Conservation (phyloP, 352 stramenopile genomes). For the Phytopythium aichiense region DNA sequence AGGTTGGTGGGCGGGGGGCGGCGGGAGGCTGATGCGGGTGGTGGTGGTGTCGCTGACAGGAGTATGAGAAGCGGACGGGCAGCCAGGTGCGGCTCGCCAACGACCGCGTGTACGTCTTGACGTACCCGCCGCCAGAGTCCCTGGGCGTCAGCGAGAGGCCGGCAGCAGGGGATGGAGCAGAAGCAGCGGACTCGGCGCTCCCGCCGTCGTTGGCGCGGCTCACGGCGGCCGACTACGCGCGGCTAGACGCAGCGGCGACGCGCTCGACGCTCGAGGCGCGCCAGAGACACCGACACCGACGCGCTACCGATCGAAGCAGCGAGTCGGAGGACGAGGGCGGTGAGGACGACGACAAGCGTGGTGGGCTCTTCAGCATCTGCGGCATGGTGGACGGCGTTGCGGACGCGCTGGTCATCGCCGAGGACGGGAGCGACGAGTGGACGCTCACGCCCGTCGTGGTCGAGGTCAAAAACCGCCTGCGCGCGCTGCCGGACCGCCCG, state of each 20-base stretch:
- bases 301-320: slow-evolving; percentile 8
- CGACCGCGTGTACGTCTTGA: slow-evolving; percentile 60
- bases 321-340: neutral
- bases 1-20: neutral
- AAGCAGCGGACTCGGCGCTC: neutral
- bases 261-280: slow-evolving; percentile 6
- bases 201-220: neutral
- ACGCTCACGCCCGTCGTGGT: slow-evolving; percentile 53
- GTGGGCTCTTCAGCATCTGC: slow-evolving; percentile 64
- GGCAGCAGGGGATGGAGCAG: neutral
- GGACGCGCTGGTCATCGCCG: slow-evolving; percentile 46
- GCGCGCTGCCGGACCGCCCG: slow-evolving; percentile 46
- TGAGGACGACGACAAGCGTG: slow-evolving; percentile 1
- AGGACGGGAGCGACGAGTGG: slow-evolving; percentile 60
- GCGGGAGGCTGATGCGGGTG: neutral
- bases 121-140: slow-evolving; percentile 29
- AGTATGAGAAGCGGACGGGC: slow-evolving; percentile 60
- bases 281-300: neutral
- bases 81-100: slow-evolving; percentile 59
- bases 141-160: neutral
- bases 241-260: slow-evolving; percentile 21
- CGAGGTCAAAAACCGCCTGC: slow-evolving; percentile 77
- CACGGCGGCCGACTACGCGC: slow-evolving; percentile 18
- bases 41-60: slow-evolving; percentile 13
- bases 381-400: slow-evolving; percentile 78